Percentiles rank a stretch among this genome's conserved stretches.
Conservation (phyloP, 2,329 filamentous ascomycete species). For the Fusarium xylarioides region DNA sequence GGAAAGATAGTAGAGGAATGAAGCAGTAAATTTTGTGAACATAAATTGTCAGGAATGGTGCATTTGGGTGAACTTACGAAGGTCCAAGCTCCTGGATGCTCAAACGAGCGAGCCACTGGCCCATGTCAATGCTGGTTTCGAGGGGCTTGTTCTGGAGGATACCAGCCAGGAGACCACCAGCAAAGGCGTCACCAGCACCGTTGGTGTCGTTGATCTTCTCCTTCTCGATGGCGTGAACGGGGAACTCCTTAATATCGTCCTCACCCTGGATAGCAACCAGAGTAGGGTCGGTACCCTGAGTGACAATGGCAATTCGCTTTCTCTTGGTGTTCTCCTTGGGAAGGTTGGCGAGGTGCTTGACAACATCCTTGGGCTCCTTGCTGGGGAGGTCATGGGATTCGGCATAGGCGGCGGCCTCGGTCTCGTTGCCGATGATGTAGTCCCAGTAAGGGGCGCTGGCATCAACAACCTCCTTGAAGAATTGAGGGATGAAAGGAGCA, state of each 20-base stretch:
- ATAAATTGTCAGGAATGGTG: slow-evolving; percentile 10
- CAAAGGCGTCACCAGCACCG: slow-evolving; percentile 96
- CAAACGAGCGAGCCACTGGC: slow-evolving; percentile 93
- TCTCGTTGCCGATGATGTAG: slow-evolving; percentile 96
- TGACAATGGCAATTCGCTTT: slow-evolving; percentile 88
- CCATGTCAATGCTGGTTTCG: slow-evolving; percentile 84
- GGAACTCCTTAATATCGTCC: slow-evolving; percentile 77
- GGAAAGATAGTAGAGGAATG: slow-evolving; percentile 34
- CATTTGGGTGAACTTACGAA: slow-evolving; percentile 72
- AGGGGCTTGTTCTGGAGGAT: slow-evolving; percentile 85
- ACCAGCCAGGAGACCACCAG: slow-evolving; percentile 91
- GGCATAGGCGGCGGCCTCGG: slow-evolving; percentile 88
- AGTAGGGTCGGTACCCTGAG: slow-evolving; percentile 92
- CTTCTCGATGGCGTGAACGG: slow-evolving; percentile 80
- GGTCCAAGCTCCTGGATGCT: slow-evolving; percentile 96
- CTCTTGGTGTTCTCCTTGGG: slow-evolving; percentile 92
- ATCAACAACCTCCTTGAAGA: slow-evolving; percentile 97
- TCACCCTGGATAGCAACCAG: slow-evolving; percentile 80
- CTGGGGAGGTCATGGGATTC: slow-evolving; percentile 79
- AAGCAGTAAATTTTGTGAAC: slow-evolving; percentile 10
- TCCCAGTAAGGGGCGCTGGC: slow-evolving; percentile 90
- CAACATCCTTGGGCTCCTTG: slow-evolving; percentile 84
- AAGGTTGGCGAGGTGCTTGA: slow-evolving; percentile 83
- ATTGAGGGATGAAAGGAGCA: slow-evolving; percentile 94
- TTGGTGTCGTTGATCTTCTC: slow-evolving; percentile 94